A percentile compares a stretch with the other conserved stretches of the same genome.
Evolutionary conservation across 164 flowering plant species (phyloP).

Genomic region (Malania oleifera): DNA sequence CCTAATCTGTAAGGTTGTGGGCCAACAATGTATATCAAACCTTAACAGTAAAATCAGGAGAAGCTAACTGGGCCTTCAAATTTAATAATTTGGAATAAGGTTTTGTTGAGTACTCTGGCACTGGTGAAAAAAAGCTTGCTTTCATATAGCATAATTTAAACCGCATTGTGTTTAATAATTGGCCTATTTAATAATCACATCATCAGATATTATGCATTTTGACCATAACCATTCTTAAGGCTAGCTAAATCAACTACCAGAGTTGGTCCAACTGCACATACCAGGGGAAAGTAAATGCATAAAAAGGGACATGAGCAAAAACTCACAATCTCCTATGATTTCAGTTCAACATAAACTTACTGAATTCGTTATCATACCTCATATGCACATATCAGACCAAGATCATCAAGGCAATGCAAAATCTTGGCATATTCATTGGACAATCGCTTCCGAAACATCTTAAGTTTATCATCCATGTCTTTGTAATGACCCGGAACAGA

Average conservation of each 20-base stretch:
- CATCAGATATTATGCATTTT: too few relatives aligned
- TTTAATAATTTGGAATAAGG: too few relatives aligned
- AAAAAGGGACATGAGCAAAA: background rate
- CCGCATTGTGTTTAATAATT: too few relatives aligned
- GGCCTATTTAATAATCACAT: too few relatives aligned
- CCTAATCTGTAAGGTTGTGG: too few relatives aligned
- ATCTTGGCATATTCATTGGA: constrained; percentile 52
- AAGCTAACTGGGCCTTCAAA: too few relatives aligned
- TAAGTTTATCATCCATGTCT: constrained; percentile 44
- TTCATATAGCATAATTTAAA: too few relatives aligned
- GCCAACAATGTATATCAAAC: too few relatives aligned
- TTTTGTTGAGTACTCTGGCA: too few relatives aligned
- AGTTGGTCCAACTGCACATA: background rate
- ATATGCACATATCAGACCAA: constrained; percentile 73
- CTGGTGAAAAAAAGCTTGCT: too few relatives aligned
- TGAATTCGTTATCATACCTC: constrained; percentile 46
- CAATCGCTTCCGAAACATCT: constrained; percentile 38
- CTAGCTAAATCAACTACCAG: background rate
- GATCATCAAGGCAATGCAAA: constrained; percentile 67
- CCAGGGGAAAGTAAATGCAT: background rate
- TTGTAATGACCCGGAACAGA: constrained; percentile 29
- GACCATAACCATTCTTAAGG: background rate
- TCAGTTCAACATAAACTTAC: background rate
- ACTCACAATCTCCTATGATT: background rate
- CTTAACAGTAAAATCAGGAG: too few relatives aligned